phyloP scores from a whole-genome alignment of 2,329 filamentous ascomycete genomes.

The Exophiala mesophila region DNA sequence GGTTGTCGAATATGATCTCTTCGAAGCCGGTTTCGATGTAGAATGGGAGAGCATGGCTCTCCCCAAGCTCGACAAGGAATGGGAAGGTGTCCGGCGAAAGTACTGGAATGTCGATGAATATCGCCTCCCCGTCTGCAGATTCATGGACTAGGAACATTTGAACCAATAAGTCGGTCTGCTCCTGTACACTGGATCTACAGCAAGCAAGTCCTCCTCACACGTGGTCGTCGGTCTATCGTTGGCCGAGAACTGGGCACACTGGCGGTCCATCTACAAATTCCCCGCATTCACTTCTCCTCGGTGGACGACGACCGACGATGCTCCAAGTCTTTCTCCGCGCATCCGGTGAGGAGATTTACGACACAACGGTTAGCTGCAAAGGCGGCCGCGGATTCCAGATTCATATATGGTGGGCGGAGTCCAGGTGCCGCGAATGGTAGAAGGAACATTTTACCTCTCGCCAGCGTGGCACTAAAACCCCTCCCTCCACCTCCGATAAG shows the following conservation, averaged over 20 bases:
- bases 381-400: too few relatives aligned
- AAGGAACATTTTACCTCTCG: constrained; percentile 5
- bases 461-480: not conserved
- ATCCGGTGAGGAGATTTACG: constrained; percentile 20
- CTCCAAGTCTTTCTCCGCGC: constrained; percentile 12
- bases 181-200: too few relatives aligned
- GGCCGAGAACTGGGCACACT: too few relatives aligned
- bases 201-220: too few relatives aligned
- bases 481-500: too few relatives aligned
- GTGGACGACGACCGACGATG: too few relatives aligned
- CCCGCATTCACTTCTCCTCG: constrained; percentile 17
- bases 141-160: constrained; percentile 26
- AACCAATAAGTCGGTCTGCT: too few relatives aligned
- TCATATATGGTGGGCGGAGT: too few relatives aligned
- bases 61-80: constrained; percentile 69
- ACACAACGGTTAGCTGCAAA: too few relatives aligned
- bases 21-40: constrained; percentile 83
- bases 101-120: constrained; percentile 78
- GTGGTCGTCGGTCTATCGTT: too few relatives aligned
- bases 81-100: constrained; percentile 79
- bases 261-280: too few relatives aligned
- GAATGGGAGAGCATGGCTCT: constrained; percentile 78
- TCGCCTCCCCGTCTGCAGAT: constrained; percentile 37
- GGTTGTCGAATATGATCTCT: constrained; percentile 84
- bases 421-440: too few relatives aligned